Base-by-base conservation (phyloP, 257 asterid species). In the Mentha longifolia region DNA sequence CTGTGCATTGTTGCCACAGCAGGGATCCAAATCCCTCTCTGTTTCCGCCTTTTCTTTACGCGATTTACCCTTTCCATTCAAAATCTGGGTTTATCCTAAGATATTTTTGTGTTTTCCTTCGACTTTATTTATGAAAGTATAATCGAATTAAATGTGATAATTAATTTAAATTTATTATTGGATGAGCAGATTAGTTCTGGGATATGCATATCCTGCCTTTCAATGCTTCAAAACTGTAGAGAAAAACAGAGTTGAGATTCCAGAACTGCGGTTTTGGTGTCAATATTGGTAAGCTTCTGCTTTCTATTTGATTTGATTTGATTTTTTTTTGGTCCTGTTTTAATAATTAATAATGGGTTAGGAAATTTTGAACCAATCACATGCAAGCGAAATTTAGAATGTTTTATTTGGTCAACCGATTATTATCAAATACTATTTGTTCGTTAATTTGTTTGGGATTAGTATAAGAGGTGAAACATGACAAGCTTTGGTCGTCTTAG, bases 201-300 rank as follows among this genome's bases (percentile, higher is more conserved):
- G 98, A 65, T 92, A 90, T 76, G 98, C 89, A 7, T 92, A 92
- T 64, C 98, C 98, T 74, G 96, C 98, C 7, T 84, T 92, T 82
- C 96, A 88, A 64, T 92, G 98, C 59, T 92, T 86, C 78, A 92
- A 88, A 77, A 83, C 89, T 3, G 71, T 92, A 64, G 98, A 92
- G 83, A 92, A 84, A 77, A 87, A 87, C 81, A 85, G 82, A 79
- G 97, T 90, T 16, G 84, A 78, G 30, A 83, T 85, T 56, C 89
- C 81, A 28, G 96, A 92, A 52, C 90, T 92, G 76, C 77, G 97
- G 7, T 92, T 86, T 65, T 92, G 98, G 98, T 92, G 98, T 65
- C 98, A 87, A 78, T 92, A 92, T 70, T 92, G 98, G 98, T 92
- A 84, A 79, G 81, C 68, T n/a, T 57, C 55, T 25, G 8, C 46